Evolutionary conservation across 1,284 basidiomycete genomes (phyloP), one percentile per base, ranked within the genome.

Genomic region (Sporisorium exsertum): DNA sequence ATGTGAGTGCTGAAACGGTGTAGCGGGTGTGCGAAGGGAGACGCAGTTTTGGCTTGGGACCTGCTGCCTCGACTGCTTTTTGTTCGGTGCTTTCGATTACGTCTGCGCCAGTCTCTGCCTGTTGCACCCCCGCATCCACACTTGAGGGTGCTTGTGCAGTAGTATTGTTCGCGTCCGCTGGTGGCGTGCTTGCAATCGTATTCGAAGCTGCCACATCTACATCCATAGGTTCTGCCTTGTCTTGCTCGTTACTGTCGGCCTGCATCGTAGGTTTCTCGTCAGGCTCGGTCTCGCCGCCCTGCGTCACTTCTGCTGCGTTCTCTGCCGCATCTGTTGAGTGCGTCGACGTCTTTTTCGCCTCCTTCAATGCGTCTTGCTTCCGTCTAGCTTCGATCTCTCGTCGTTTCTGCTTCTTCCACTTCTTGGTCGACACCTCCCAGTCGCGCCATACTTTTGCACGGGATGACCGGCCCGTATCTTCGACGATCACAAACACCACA

Each of bases 401-500:
- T 13, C 69, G 51, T 46, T 66, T 69, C 9, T 53, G 62, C 59
- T 67, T 66, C 58, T 59, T 65, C 74, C 74, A 77, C 27, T 72
- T 61, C 51, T 69, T 68, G 18, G 51, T 66, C 12, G 58, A 54
- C 8, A 66, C 32, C 35, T 77, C 70, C 75, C 75, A 77, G 22
- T 77, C 75, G 12, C 61, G 47, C 75, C 75, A 73, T 4, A 62
- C 64, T 26, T 70, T 77, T 4, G 75, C 75, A 37, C 76, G 49
- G 16, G 72, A 76, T 15, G 64, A 29, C 40, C 64, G 72, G 15
- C 77, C 78, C 0, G 74, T 65, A 43, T 77, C 79, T 47, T 81
- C 79, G 12, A 73, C 63, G 13, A 81, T 61, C 6, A 71, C 67
- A 26, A 77, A 81, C 20, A 79, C 66, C 15, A 78, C 63, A 5